These are phyloP conservation scores for Diaporthe citri DNA, from an alignment of 2,329 filamentous ascomycete species.

Conservation along the genomic window DNA sequence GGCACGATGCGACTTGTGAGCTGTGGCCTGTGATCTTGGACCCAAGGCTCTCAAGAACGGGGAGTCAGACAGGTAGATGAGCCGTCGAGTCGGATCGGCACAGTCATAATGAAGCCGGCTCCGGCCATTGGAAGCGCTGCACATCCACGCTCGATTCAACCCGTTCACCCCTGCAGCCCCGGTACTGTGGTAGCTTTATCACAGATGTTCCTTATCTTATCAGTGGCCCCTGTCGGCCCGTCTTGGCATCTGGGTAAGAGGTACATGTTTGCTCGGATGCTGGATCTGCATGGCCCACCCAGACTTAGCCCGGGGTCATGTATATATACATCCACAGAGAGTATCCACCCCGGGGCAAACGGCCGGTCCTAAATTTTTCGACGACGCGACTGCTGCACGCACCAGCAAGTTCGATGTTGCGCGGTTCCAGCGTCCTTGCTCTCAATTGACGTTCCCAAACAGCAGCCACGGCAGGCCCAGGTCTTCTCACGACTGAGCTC, in stretches of 20 bases:
- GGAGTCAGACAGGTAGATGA: neutral
- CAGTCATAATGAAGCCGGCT: neutral
- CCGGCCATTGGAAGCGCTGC: neutral
- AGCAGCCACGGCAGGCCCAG: neutral
- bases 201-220: constrained; percentile 26
- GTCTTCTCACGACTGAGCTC: neutral
- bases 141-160: neutral
- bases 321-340: neutral
- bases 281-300: neutral
- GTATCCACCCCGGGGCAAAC: neutral
- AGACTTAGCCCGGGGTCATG: neutral
- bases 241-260: neutral
- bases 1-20: neutral
- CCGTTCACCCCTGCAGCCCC: neutral
- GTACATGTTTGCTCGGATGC: neutral
- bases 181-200: neutral
- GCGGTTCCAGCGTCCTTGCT: neutral
- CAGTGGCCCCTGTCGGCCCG: neutral
- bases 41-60: neutral
- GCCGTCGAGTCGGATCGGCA: neutral
- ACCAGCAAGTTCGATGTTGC: neutral
- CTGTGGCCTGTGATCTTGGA: neutral
- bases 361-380: constrained; percentile 35
- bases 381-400: constrained; percentile 7
- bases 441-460: neutral